Conservation (phyloP, 2,329 filamentous ascomycete genomes). For the Colletotrichum camelliae region DNA sequence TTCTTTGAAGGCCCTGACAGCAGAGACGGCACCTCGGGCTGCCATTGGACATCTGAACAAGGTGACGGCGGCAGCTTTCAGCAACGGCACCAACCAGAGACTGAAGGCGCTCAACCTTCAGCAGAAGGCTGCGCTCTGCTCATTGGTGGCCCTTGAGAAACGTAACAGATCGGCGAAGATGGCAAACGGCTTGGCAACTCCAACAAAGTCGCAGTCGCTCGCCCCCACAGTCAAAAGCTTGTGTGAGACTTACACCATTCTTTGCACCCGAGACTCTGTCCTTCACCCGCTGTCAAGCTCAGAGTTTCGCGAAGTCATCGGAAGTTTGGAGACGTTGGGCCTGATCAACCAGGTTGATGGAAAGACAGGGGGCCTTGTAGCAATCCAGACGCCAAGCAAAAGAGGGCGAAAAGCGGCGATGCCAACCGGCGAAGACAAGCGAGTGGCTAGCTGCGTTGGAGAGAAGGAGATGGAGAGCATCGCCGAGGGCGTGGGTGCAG, state of each 20-base stretch:
- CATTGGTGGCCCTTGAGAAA: constrained; percentile 85
- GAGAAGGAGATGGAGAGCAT: constrained; percentile 79
- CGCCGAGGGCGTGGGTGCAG: constrained; percentile 65
- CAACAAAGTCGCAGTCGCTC: constrained; percentile 63
- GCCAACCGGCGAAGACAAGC: constrained; percentile 71
- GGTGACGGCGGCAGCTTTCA: constrained; percentile 87
- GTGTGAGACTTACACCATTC: constrained; percentile 80
- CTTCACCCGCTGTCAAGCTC: constrained; percentile 88
- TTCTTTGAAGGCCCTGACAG: constrained; percentile 68
- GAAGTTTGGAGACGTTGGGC: constrained; percentile 86
- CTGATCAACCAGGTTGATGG: constrained; percentile 75
- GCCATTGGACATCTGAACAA: constrained; percentile 91
- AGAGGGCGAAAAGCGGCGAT: constrained; percentile 64
- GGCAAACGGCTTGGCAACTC: constrained; percentile 50
- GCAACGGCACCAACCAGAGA: constrained; percentile 84
- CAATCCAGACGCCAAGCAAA: constrained; percentile 73
- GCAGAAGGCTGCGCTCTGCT: constrained; percentile 93
- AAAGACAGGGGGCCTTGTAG: constrained; percentile 70
- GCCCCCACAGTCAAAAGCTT: constrained; percentile 85
- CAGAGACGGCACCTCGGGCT: constrained; percentile 84
- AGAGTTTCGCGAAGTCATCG: constrained; percentile 92
- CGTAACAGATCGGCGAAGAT: constrained; percentile 63
- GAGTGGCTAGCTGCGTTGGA: constrained; percentile 79
- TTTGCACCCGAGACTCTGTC: constrained; percentile 88
- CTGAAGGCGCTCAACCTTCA: constrained; percentile 90